These are phyloP conservation scores for Paramecium octaurelia DNA, from an alignment of 73 alveolate genomes.

Conservation along the genomic window DNA sequence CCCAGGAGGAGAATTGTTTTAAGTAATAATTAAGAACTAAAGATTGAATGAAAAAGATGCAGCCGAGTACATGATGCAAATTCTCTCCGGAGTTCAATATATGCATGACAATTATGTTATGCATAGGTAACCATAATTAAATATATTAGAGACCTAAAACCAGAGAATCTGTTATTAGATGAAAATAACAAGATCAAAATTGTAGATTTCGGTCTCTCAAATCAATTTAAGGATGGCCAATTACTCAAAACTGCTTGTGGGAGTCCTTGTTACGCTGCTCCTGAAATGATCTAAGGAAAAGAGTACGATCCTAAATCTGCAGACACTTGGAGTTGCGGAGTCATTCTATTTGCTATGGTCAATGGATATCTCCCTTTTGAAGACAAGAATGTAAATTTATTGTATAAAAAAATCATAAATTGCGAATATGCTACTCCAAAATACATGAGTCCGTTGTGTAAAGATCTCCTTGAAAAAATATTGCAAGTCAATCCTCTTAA, in stretches of 20 bases:
- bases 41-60: constrained; percentile 88
- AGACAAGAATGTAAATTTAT: constrained; percentile 57
- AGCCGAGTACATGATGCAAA: constrained; percentile 75
- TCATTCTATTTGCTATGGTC: constrained; percentile 64
- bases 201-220: constrained; percentile 69
- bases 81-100: constrained; percentile 91
- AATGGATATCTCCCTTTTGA: constrained; percentile 62
- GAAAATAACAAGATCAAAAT: constrained; percentile 63
- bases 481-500: constrained; percentile 86
- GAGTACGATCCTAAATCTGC: constrained; percentile 62
- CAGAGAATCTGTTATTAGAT: constrained; percentile 70
- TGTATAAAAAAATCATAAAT: constrained; percentile 64
- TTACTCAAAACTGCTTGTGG: constrained; percentile 69
- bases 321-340: constrained; percentile 74
- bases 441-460: constrained; percentile 54
- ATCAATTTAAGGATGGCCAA: constrained; percentile 60
- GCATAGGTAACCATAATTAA: constrained; percentile 56
- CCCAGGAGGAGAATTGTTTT: constrained; percentile 93
- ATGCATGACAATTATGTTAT: constrained; percentile 82
- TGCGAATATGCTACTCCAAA: constrained; percentile 67
- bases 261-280: constrained; percentile 76
- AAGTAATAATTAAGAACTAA: constrained; percentile 63
- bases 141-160: constrained; percentile 66
- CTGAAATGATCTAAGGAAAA: constrained; percentile 73
- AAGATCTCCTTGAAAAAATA: constrained; percentile 83